Evolutionary conservation across 2,329 filamentous ascomycete species (phyloP).

Genomic region (Phoma sp.): DNA sequence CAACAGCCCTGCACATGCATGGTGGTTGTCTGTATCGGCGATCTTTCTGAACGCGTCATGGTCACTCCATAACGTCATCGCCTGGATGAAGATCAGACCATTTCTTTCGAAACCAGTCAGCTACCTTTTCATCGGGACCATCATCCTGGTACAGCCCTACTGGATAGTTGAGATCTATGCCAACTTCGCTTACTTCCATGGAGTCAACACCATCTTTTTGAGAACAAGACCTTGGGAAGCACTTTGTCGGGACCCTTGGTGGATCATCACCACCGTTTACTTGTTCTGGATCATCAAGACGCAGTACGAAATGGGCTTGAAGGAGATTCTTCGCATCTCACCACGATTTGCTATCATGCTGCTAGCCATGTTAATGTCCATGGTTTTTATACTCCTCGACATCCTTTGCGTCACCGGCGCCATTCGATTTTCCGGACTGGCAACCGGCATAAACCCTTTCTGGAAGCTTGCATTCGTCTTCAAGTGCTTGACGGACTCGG

Average conservation of each 20-base stretch:
- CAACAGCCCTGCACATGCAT: slow-evolving; percentile 63
- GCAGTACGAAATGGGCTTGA: slow-evolving; percentile 65
- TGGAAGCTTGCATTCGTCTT: slow-evolving; percentile 71
- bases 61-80: slow-evolving; percentile 70
- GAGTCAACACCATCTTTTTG: slow-evolving; percentile 60
- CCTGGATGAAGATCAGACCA: slow-evolving; percentile 72
- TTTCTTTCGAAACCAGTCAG: slow-evolving; percentile 62
- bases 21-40: slow-evolving; percentile 69
- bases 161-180: slow-evolving; percentile 71
- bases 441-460: slow-evolving; percentile 69
- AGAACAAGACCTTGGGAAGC: slow-evolving; percentile 67
- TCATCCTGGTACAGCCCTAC: slow-evolving; percentile 67
- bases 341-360: slow-evolving; percentile 71
- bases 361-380: slow-evolving; percentile 65
- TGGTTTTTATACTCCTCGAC: slow-evolving; percentile 68
- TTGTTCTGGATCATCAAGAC: slow-evolving; percentile 70
- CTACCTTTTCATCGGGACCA: slow-evolving; percentile 64
- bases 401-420: slow-evolving; percentile 65
- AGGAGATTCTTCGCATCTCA: slow-evolving; percentile 66
- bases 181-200: slow-evolving; percentile 71
- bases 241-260: slow-evolving; percentile 71
- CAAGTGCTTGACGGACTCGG: slow-evolving; percentile 72
- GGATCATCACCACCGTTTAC: slow-evolving; percentile 67
- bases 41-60: slow-evolving; percentile 69
- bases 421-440: slow-evolving; percentile 46